Evolutionary conservation across 2,329 filamentous ascomycete species (phyloP), one percentile per base, ranked within the genome.

Genomic region (Polytolypa hystricis): DNA sequence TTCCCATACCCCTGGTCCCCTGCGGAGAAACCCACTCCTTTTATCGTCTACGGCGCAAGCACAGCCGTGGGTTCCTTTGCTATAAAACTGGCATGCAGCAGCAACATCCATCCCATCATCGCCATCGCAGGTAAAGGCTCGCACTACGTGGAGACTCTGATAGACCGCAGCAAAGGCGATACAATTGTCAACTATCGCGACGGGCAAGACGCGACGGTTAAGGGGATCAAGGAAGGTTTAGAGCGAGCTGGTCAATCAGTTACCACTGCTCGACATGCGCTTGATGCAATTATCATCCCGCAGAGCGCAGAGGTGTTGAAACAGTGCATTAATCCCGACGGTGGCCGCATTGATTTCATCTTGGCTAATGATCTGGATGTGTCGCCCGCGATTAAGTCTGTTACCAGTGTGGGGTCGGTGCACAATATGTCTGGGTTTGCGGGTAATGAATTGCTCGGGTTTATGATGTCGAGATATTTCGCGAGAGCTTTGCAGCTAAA

Each of bases 51-150:
- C 45, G 68, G 67, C 15, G 61, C 53, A 0, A 62, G 70, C 1
- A 67, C 67, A 0, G 66, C 74, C 0, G 74, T 79, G 1, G 76
- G 76, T 5, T 57, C 69, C 4, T 79, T 71, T 47, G 68, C 67
- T 0, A 55, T 79, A 29, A 72, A 80, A 51, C 60, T 79, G 11
- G 73, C 73, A 8, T 48, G 45, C 4, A 57, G 58, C 6, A 66
- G 65, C 40, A 71, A 74, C 49, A 72, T 80, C 42, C 73, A 78
- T 52, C 77, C 76, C 0, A 55, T 80, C 29, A 74, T 81, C 43
- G 68, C 65, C 41, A 62, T 80, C 5, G 74, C 75, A 0, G 76
- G 76, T 5, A 58, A 61, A 2, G 70, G 69, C 4, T 53, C 53
- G 6, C 47, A 63, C 2, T 70, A 70, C 44, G 72, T 78, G 3